Base-by-base conservation (phyloP, 1,284 basidiomycete genomes). In the Leccinum solheimii region DNA sequence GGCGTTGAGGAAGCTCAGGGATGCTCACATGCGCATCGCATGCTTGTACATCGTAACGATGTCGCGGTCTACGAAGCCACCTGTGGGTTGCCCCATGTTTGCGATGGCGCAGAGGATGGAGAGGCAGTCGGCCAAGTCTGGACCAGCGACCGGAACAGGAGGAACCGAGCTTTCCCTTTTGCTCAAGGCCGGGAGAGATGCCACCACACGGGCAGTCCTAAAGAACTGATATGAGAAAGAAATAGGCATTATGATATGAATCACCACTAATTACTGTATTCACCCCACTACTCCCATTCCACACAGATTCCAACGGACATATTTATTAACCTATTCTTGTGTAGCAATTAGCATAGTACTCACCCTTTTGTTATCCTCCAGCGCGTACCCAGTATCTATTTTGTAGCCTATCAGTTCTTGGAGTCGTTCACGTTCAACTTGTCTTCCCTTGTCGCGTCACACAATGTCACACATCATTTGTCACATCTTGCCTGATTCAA, bases 1-100 rank as follows among this genome's bases (percentile, higher is more conserved):
- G 59, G 86, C 94, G 3, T 77, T 98, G 72, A 94, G 94, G 76
- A 81, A 81, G 59, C 83, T 98, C 71, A 82, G 95, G 59, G 92
- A 96, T 71, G 82, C 85, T 63, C 97, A 98, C 75, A 94, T 98
- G 81, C 86, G 90, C 61, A 85, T 97, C 53, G 95, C 92, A 26
- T 90, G 88, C 68, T 79, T 94, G 56, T 97, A 97, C 76, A 81
- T 96, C 67, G 87, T 96, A 40, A 86, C 83, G 3, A 88, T 88
- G 87, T 83, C 87, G 16, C 82, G 82, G 64, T 81, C 86, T 4
- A 77, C 75, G 71, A 78, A 80, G 64, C 75, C 80, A 48, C 75
- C 75, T 58, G 73, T 71, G 23, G 79, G 77, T 14, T 85, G 85
- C 61, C 83, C 84, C n/a, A 76, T 83, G 62, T 80, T 80, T 64